A percentile compares a stretch with the other conserved stretches of the same genome.
Evolutionary conservation across 768 basidiomycete genomes (phyloP).

Genomic region (Rickenella mellea): DNA sequence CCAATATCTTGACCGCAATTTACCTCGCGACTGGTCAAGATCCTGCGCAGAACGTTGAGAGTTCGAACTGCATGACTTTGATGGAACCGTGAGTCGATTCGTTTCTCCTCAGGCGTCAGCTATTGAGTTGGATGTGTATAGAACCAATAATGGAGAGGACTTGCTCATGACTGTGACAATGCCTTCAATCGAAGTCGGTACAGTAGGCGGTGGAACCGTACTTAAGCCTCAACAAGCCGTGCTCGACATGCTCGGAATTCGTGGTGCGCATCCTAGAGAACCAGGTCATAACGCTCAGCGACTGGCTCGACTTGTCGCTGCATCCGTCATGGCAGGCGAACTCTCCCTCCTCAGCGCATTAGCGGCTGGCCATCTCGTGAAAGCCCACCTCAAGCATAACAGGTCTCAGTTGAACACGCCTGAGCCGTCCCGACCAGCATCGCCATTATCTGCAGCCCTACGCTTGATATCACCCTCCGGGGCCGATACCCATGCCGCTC

Average conservation of each 20-base stretch:
- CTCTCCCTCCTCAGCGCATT: slow-evolving; percentile 85
- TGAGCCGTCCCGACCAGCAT: slow-evolving; percentile 47
- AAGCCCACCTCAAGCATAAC: slow-evolving; percentile 90
- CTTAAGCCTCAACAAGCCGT: slow-evolving; percentile 85
- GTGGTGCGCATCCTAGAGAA: slow-evolving; percentile 75
- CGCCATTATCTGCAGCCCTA: slow-evolving; percentile 43
- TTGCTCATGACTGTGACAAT: slow-evolving; percentile 89
- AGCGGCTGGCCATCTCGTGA: slow-evolving; percentile 89
- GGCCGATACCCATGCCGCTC: no score
- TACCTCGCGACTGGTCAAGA: slow-evolving; percentile 97
- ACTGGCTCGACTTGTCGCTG: slow-evolving; percentile 83
- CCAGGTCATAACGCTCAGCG: slow-evolving; percentile 87
- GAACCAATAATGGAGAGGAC: slow-evolving; percentile 85
- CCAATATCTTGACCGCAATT: slow-evolving; percentile 92
- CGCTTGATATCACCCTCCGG: no score
- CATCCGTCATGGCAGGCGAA: slow-evolving; percentile 97
- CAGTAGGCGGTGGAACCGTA: slow-evolving; percentile 92
- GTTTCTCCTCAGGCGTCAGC: slow-evolving; percentile 4
- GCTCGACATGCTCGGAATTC: slow-evolving; percentile 88
- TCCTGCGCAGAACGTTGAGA: slow-evolving; percentile 98
- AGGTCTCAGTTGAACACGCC: slow-evolving; percentile 78
- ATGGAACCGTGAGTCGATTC: slow-evolving; percentile 85
- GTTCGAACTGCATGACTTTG: slow-evolving; percentile 94
- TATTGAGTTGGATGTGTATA: slow-evolving; percentile 19
- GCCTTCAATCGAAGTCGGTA: slow-evolving; percentile 99